Evolutionary conservation across 2,329 filamentous ascomycete species (phyloP).

Genomic region (Hypoxylon sp.): DNA sequence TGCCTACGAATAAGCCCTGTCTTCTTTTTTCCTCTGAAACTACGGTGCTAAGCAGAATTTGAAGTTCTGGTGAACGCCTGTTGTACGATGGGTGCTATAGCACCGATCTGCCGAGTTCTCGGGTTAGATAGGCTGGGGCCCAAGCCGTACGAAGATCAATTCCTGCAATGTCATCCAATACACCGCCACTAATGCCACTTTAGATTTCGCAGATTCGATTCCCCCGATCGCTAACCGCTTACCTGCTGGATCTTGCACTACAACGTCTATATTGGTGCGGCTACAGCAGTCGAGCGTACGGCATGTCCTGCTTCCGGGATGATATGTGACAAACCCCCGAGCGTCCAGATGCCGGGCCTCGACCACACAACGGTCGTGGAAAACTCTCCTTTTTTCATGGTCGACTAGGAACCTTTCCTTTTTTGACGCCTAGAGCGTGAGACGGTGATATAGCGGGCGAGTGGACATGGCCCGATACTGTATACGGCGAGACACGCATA

Average conservation of each 20-base stretch:
- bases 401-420: not conserved
- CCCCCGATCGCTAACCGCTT: not conserved
- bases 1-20: not conserved
- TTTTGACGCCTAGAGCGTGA: not conserved
- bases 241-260: slow-evolving; percentile 19
- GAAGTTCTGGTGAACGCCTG: not conserved
- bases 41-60: not conserved
- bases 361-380: no score
- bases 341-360: not conserved
- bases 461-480: not conserved
- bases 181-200: slow-evolving; percentile 14
- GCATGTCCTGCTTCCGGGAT: slow-evolving; percentile 6
- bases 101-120: not conserved
- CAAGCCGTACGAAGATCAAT: slow-evolving; percentile 16
- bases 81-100: not conserved
- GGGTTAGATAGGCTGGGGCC: not conserved
- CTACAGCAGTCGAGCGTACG: not conserved
- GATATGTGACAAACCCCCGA: slow-evolving; percentile 19
- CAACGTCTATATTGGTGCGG: not conserved
- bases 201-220: not conserved
- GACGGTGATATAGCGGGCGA: not conserved
- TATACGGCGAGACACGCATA: not conserved
- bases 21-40: not conserved
- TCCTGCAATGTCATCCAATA: not conserved
- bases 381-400: no score